A percentile compares a stretch with the other conserved stretches of the same genome.
phyloP scores from a whole-genome alignment of 2,329 filamentous ascomycete species.

The Nannizzia gypsea region DNA sequence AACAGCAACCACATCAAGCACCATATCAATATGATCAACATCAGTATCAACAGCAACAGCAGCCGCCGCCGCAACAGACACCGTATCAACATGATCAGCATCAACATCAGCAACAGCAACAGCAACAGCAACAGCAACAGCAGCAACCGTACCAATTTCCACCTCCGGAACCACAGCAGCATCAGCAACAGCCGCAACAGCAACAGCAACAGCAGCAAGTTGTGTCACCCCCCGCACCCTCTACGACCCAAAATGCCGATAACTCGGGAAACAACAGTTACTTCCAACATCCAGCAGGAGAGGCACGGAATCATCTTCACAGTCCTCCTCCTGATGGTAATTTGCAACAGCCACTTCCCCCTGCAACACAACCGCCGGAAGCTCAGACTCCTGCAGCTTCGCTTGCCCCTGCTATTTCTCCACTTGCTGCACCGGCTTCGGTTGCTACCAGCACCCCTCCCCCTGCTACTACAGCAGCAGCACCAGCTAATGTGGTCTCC shows the following conservation, averaged over 20 bases:
- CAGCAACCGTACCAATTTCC: constrained; percentile 5
- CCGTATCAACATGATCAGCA: constrained; percentile 10
- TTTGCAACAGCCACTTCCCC: constrained; percentile 9
- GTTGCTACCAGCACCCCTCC: constrained; percentile 4
- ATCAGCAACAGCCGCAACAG: neutral
- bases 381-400: constrained; percentile 15
- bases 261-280: neutral
- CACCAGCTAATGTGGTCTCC: neutral
- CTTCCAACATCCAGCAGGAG: neutral
- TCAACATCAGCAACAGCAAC: constrained; percentile 24
- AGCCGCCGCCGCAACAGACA: constrained; percentile 13
- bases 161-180: neutral
- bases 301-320: constrained; percentile 6
- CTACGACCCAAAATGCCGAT: constrained; percentile 3
- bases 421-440: constrained; percentile 10
- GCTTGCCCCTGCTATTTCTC: constrained; percentile 15
- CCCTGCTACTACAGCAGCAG: constrained; percentile 1
- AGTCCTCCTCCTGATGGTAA: constrained; percentile 12
- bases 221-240: neutral
- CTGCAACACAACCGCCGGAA: constrained; percentile 12
- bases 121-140: constrained; percentile 13
- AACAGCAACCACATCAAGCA: constrained; percentile 14
- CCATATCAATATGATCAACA: constrained; percentile 23
- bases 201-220: neutral
- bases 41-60: constrained; percentile 12